Evolutionary conservation across 2,329 filamentous ascomycete genomes (phyloP), one percentile per base, ranked within the genome.

Genomic region (Epichloe typhina): DNA sequence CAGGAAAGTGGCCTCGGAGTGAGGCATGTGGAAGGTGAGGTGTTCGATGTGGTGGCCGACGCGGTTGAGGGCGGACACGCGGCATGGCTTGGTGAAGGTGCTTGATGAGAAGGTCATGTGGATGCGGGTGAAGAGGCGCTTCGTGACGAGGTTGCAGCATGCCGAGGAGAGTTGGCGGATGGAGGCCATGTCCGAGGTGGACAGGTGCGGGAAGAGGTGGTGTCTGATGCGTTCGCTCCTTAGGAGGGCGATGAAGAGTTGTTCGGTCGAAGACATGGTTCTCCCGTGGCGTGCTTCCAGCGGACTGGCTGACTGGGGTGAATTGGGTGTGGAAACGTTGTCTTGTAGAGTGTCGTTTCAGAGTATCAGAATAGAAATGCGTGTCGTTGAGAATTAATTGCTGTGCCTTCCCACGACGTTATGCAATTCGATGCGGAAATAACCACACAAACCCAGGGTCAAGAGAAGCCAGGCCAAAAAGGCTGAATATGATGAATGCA

Each of bases 21-120:
- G 88, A 31, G 86, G 78, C 57, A 94, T 77, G 62, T 75, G 76
- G 69, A 95, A 94, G 52, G 79, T 86, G 50, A 95, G 73, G 53
- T 83, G 83, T 66, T 87, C 82, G 59, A 94, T 78, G 65, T 91
- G 80, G 57, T 82, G 82, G 52, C 88, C 89, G 59, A 95, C 82
- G 54, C 86, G 77, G 53, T 82, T 78, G 52, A 95, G 74, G 23
- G 88, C 87, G 53, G 84, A 80, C 57, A 93, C 74, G 47, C 85
- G 79, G 55, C 80, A 77, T 36, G 83, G 79, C 59, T 82, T 83
- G 48, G 86, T 89, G 63, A 95, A 90, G 52, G 83, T 83, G 61
- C 76, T 84, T 47, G 86, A 72, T 33, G 79, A 79, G 69, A 90
- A 89, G 58, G 79, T 86, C 62, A 88, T 66, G 61, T 79, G 75